Evolutionary conservation across 441 rosid species (phyloP), one percentile per base, ranked within the genome.

Genomic region (Viola pubescens): DNA sequence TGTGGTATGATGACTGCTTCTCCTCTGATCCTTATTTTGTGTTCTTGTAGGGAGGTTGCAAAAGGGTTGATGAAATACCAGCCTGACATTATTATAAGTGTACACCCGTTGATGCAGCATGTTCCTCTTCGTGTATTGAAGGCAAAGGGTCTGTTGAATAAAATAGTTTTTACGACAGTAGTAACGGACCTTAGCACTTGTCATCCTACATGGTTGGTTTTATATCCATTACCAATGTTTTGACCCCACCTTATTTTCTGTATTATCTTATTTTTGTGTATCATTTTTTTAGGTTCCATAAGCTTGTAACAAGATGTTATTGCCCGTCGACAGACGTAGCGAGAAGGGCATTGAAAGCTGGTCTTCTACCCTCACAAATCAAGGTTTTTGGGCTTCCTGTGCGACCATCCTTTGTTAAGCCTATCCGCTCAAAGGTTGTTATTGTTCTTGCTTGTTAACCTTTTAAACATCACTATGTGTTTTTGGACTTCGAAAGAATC

Each of bases 231-330:
- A 16, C 49, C 45, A 52, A 54, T 60, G 19, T 13, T 80, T 41
- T 41, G 2, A 45, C 62, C 7, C 42, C 60, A 16, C 51, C 40
- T 38, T 61, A 47, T 66, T 71, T 63, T 52, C 57, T 51, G 34
- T 59, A 48, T 54, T 49, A 59, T 62, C 50, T 57, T 65, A 52
- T 66, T 40, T 11, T 47, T 73, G 13, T 47, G 4, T 53, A 9
- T 56, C 56, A 7, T 46, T 8, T 54, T 10, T 34, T 46, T 77
- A 94, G 98, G 97, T 94, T 94, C 73, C 98, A 94, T 75, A 94
- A 94, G 81, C 98, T 94, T 74, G 98, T 94, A 67, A 89, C 98
- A 51, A 79, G 96, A 78, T 94, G 98, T 68, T 94, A 94, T 68
- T 94, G 97, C 77, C 98, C 98, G 49, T 72, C 98, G 64, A 60